Evolutionary conservation across 768 basidiomycete species (phyloP).

Genomic region (Lactifluus piperatus): DNA sequence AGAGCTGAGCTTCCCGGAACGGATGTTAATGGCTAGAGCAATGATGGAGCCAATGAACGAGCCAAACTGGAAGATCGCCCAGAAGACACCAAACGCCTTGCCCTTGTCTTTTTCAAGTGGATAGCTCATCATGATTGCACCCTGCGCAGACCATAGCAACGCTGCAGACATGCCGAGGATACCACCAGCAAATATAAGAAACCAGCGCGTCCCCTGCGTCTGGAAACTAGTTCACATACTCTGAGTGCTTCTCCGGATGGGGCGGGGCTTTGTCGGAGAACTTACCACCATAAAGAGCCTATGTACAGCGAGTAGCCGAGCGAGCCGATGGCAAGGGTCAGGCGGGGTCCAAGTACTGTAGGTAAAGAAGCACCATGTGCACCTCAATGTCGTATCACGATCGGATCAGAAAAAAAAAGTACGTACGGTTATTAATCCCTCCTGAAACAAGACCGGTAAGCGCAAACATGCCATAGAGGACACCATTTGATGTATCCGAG

Average conservation of each 20-base stretch:
- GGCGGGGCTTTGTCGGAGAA: not conserved
- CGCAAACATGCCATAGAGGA: slow-evolving; percentile 37
- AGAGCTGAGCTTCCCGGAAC: slow-evolving; percentile 25
- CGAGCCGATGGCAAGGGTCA: slow-evolving; percentile 43
- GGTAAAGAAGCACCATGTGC: not conserved
- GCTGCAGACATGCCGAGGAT: slow-evolving; percentile 44
- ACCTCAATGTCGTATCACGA: not conserved
- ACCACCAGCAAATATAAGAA: slow-evolving; percentile 41
- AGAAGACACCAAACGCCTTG: slow-evolving; percentile 42
- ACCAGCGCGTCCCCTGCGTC: slow-evolving; percentile 33
- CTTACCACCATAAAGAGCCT: slow-evolving; percentile 37
- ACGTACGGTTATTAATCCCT: slow-evolving; percentile 29
- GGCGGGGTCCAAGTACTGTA: slow-evolving; percentile 38
- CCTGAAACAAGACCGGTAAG: slow-evolving; percentile 35
- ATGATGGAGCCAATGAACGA: slow-evolving; percentile 37
- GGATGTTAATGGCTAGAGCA: slow-evolving; percentile 36
- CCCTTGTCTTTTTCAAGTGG: slow-evolving; percentile 52
- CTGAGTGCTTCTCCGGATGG: not conserved
- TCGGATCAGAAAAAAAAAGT: slow-evolving; percentile 1
- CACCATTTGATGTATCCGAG: slow-evolving; percentile 33
- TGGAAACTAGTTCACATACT: slow-evolving; percentile 26
- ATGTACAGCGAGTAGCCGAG: slow-evolving; percentile 45
- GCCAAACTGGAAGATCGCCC: slow-evolving; percentile 41
- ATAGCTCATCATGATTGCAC: slow-evolving; percentile 47
- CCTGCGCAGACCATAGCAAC: slow-evolving; percentile 46